Evolutionary conservation across 352 stramenopile genomes (phyloP), one percentile per base, ranked within the genome.

Genomic region (Pythium insidiosum): DNA sequence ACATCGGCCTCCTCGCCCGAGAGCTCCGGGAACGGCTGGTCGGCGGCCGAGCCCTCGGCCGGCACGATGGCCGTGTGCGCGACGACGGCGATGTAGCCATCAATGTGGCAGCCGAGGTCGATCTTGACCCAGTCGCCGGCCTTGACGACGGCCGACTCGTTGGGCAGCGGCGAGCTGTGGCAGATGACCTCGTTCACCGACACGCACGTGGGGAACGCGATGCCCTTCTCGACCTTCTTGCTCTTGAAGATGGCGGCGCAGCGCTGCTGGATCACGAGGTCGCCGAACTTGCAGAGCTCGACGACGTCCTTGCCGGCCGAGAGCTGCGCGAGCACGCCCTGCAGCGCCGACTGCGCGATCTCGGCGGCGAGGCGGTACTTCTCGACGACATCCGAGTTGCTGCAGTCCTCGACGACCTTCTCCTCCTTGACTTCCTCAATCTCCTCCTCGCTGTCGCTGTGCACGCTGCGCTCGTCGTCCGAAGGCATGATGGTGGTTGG

Each of bases 51-150:
- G 12, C 73, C 76, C 31, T 94, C 75, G 9, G 74, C 73, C 3
- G 75, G 76, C n/a, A 99, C 94, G 21, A 99, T 85, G 18, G 89
- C 67, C 34, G 97, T 99, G 77, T 99, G 97, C 7, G 96, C 97
- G 11, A 96, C 95, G 6, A 99, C 91, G 16, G 96, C 95, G 58
- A 99, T 98, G 84, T 97, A 99, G 48, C 97, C 97, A 63, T 99
- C 97, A 61, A 99, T 97, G 82, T 99, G 97, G 68, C 95, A 98
- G 43, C 96, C 97, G 34, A 99, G 64, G 78, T 99, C 97, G 53
- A 94, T 91, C 65, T 94, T 94, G 54, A 94, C 82, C 79, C 79
- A 91, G 65, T 94, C 82, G 28, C 82, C 82, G 13, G 76, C 82
- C 66, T 89, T 68, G 21, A 94, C 53, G 25, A 31, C 53, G 31